Base-by-base conservation (phyloP, 345 rosid species). In the Salix brachista region DNA sequence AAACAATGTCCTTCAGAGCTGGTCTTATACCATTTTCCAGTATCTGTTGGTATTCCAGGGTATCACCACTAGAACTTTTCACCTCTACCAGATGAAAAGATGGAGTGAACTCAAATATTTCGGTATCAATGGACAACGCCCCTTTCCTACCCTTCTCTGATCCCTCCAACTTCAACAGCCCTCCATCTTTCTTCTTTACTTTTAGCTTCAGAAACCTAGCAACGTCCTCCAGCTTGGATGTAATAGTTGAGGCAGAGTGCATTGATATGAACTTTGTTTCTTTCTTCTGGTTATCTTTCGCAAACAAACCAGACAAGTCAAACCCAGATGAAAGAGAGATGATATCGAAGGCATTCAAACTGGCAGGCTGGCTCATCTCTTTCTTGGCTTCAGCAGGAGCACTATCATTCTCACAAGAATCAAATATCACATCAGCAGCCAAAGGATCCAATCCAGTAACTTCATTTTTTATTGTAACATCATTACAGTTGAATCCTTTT, bases 1-100 rank as follows among this genome's bases (percentile, higher is more conserved):
- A 74, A 41, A 79, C 78, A 46, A 79, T 79, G 78, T 74, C 82
- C 74, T 74, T 74, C 8, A 79, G 70, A 32, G 73, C 82, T 21
- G 73, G 78, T 37, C 78, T 79, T 7, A 79, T 9, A 18, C 71
- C 48, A 12, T 79, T 19, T 16, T 79, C 74, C 48, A 79, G 2
- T 26, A 60, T 61, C 26, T 44, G 69, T 69, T 25, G 46, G 17
- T 73, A 68, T 60, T 69, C 77, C 25, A 67, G 69, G 1, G 78
- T 67, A 25, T 73, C 82, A 5, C 74, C 78, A 36, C 65, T 42
- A 1, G 74, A 79, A n/a, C 41, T 79, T 46, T 68, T 73, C 74
- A 74, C 8, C 65, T 78, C 77, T 23, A 78, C 81, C 73, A 78
- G 44, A 67, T 73, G 77, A 58, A 30, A 67, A 73, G 32, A 67